These are phyloP conservation scores for Magnusiomyces tetraspermus DNA, from an alignment of 1,139 yeast genomes.

Conservation along the genomic window DNA sequence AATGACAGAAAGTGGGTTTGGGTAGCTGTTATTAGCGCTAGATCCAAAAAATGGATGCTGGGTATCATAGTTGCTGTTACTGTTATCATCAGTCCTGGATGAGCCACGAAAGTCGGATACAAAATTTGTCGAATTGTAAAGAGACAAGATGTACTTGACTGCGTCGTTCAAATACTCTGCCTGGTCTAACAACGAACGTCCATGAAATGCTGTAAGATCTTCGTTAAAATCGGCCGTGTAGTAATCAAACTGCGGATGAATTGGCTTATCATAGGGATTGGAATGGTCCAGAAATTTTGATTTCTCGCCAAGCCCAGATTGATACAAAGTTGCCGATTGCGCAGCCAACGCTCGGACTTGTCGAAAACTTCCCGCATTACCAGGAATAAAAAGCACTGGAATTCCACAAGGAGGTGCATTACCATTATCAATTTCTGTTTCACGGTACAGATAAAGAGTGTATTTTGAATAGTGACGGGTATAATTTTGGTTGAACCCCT, in stretches of 20 bases:
- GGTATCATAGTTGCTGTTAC: background rate
- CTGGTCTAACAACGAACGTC: constrained; percentile 84
- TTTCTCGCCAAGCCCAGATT: constrained; percentile 16
- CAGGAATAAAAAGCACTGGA: constrained; percentile 77
- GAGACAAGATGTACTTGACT: constrained; percentile 55
- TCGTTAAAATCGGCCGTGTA: constrained; percentile 91
- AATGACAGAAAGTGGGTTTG: constrained; percentile 50
- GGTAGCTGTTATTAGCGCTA: background rate
- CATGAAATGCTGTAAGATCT: constrained; percentile 94
- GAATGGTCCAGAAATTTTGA: background rate
- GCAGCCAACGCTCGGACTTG: constrained; percentile 78
- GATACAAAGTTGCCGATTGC: constrained; percentile 42
- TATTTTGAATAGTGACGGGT: constrained; percentile 66
- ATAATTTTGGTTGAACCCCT: constrained; percentile 48
- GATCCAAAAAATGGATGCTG: background rate
- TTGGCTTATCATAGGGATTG: constrained; percentile 13
- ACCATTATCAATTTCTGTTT: constrained; percentile 33
- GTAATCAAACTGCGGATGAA: constrained; percentile 44
- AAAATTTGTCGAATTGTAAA: constrained; percentile 41
- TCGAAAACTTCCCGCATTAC: constrained; percentile 77
- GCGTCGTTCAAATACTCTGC: constrained; percentile 93
- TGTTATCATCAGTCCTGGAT: background rate
- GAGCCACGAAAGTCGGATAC: too few species aligned
- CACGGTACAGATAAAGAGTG: constrained; percentile 57
- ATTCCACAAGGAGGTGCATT: constrained; percentile 49